These are phyloP conservation scores for Boletus rex-veris DNA, from an alignment of 768 basidiomycete species.

Conservation along the genomic window DNA sequence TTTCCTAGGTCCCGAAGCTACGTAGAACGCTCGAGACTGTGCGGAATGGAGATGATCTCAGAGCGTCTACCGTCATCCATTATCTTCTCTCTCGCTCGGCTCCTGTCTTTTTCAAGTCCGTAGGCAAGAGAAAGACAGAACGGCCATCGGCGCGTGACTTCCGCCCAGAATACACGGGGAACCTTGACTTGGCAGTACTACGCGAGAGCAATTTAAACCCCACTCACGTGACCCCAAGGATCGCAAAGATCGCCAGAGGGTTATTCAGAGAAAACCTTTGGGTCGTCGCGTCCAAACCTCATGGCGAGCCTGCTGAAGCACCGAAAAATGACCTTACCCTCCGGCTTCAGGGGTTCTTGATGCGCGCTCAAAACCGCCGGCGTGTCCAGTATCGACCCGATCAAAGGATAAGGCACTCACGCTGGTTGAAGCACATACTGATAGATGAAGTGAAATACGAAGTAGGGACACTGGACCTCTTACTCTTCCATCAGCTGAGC, in stretches of 20 bases:
- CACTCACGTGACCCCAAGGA: constrained; percentile 63
- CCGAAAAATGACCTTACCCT: constrained; percentile 9
- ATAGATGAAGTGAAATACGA: constrained; percentile 45
- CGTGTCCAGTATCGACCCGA: constrained; percentile 21
- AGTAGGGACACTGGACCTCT: constrained; percentile 28
- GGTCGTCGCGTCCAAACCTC: constrained; percentile 48
- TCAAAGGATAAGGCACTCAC: constrained; percentile 35
- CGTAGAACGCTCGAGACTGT: constrained; percentile 22
- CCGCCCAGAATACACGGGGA: constrained; percentile 28
- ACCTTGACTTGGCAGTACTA: constrained; percentile 56
- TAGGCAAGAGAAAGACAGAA: constrained; percentile 1
- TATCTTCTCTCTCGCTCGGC: constrained; percentile 13
- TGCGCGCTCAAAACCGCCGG: constrained; percentile 13
- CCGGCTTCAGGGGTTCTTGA: constrained; percentile 23
- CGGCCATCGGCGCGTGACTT: not conserved
- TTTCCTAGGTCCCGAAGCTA: constrained; percentile 20
- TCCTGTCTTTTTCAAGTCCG: constrained; percentile 13
- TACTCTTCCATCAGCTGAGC: not conserved
- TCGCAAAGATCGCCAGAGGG: constrained; percentile 47
- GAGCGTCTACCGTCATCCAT: constrained; percentile 18
- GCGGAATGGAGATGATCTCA: constrained; percentile 16
- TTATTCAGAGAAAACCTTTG: constrained; percentile 52
- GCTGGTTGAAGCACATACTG: constrained; percentile 37
- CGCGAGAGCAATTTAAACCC: constrained; percentile 43
- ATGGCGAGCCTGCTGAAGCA: constrained; percentile 8